Percentiles rank a stretch among this genome's conserved stretches.
Conservation (phyloP, 495 filamentous ascomycete genomes). For the Penicillium daleae region DNA sequence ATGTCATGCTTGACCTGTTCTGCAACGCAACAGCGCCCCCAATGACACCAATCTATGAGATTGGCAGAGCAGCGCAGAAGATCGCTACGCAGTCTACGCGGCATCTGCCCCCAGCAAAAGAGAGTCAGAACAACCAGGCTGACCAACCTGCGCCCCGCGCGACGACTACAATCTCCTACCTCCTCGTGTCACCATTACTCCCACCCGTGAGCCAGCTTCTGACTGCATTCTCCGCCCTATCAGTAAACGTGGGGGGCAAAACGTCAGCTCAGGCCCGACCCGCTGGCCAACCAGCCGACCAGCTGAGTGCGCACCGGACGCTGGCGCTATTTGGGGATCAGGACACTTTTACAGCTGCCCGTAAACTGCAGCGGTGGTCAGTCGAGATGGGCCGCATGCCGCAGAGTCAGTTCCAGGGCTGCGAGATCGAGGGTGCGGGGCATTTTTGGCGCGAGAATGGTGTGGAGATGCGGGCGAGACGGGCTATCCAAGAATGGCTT, state of each 20-base stretch:
- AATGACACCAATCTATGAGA: constrained; percentile 63
- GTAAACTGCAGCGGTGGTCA: constrained; percentile 72
- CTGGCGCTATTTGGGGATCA: constrained; percentile 78
- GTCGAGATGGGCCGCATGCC: constrained; percentile 51
- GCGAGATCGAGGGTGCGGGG: constrained; percentile 69
- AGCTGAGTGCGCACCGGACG: constrained; percentile 60
- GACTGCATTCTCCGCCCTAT: constrained; percentile 54
- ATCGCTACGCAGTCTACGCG: constrained; percentile 59
- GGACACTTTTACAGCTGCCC: constrained; percentile 70
- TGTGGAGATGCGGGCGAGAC: constrained; percentile 57
- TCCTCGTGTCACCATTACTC: constrained; percentile 80
- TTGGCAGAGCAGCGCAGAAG: constrained; percentile 66
- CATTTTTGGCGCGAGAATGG: constrained; percentile 83
- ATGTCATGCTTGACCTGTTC: constrained; percentile 63
- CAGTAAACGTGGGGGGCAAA: constrained; percentile 32
- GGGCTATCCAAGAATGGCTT: constrained; percentile 49
- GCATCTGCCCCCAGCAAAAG: constrained; percentile 28
- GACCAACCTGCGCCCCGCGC: constrained; percentile 17
- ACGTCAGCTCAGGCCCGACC: constrained; percentile 34
- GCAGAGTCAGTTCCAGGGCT: constrained; percentile 50
- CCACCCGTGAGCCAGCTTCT: constrained; percentile 62
- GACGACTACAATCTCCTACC: constrained; percentile 58
- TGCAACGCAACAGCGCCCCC: constrained; percentile 36
- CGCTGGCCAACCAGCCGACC: constrained; percentile 50
- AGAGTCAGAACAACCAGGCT: background rate